phyloP scores from a whole-genome alignment of 2,329 filamentous ascomycete genomes.

The Hymenoscyphus albidus region DNA sequence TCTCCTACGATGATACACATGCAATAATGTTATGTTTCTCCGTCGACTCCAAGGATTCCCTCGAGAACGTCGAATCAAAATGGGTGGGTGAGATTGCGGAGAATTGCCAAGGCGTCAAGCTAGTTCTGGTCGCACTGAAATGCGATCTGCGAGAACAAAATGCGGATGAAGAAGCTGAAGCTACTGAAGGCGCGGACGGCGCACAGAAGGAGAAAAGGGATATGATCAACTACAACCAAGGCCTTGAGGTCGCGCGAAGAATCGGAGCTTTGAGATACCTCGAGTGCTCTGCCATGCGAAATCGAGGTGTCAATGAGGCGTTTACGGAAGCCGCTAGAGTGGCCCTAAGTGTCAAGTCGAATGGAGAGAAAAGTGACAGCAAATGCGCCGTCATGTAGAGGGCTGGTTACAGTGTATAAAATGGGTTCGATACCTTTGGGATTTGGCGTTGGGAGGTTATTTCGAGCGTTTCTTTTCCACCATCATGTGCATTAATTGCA shows the following conservation, averaged over 20 bases:
- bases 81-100: conserved; percentile 98
- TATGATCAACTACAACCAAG: conserved; percentile 86
- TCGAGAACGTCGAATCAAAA: conserved; percentile 98
- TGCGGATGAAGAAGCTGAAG: conserved; percentile 54
- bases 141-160: conserved; percentile 84
- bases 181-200: conserved; percentile 41
- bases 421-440: conserved; percentile 12
- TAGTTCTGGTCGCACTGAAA: conserved; percentile 93
- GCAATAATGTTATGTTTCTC: conserved; percentile 99
- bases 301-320: conserved; percentile 95
- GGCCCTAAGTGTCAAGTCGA: conserved; percentile 69
- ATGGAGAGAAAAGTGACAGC: conserved; percentile 51
- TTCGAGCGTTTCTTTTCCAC: conserved; percentile 10
- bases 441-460: conserved; percentile 14
- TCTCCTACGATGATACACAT: conserved; percentile 96
- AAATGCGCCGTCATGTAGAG: conserved; percentile 59
- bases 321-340: conserved; percentile 97
- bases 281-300: conserved; percentile 98
- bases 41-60: conserved; percentile 90
- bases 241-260: conserved; percentile 82
- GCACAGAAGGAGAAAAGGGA: conserved; percentile 58
- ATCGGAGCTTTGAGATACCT: conserved; percentile 93
- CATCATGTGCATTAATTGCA: conserved; percentile 5
- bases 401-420: background rate
- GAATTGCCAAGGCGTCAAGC: conserved; percentile 92